A percentile compares a stretch with the other conserved stretches of the same genome.
Evolutionary conservation across 495 filamentous ascomycete genomes (phyloP).

Genomic region (Geoglossum glabrum): DNA sequence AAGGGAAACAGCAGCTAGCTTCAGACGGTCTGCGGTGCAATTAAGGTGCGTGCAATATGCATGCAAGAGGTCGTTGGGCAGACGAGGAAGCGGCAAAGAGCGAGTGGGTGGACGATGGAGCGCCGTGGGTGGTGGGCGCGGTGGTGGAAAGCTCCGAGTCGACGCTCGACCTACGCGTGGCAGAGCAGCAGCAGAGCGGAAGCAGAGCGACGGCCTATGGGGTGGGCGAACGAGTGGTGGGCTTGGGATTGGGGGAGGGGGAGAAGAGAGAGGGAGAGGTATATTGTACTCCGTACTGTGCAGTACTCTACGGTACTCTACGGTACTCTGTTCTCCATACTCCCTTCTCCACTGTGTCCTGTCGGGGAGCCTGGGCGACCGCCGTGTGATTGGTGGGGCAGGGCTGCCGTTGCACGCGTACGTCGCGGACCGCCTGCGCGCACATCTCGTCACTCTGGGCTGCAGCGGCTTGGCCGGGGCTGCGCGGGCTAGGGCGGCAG

Average conservation of each 20-base stretch:
- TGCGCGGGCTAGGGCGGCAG: neutral
- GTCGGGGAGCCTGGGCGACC: too few species aligned
- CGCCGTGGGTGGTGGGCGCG: too few species aligned
- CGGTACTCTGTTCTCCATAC: too few species aligned
- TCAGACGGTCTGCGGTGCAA: neutral
- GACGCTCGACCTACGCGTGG: neutral
- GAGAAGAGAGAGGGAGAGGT: too few species aligned
- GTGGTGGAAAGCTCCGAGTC: neutral
- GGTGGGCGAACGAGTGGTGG: neutral
- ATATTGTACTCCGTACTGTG: too few species aligned
- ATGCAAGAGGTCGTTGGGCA: neutral
- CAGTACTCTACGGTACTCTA: too few species aligned
- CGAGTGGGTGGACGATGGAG: too few species aligned
- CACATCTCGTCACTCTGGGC: neutral
- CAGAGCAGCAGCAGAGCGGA: neutral
- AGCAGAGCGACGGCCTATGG: neutral
- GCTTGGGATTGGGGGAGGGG: too few species aligned
- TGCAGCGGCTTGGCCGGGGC: neutral
- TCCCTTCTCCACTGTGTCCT: too few species aligned
- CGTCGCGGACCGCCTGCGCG: too few species aligned
- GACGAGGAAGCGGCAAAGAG: neutral
- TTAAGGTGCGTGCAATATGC: conserved; percentile 1
- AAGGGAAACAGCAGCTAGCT: neutral
- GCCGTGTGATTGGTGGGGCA: too few species aligned
- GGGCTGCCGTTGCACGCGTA: too few species aligned